Evolutionary conservation across 2,329 filamentous ascomycete genomes (phyloP).

Genomic region (Aspergillus persii): DNA sequence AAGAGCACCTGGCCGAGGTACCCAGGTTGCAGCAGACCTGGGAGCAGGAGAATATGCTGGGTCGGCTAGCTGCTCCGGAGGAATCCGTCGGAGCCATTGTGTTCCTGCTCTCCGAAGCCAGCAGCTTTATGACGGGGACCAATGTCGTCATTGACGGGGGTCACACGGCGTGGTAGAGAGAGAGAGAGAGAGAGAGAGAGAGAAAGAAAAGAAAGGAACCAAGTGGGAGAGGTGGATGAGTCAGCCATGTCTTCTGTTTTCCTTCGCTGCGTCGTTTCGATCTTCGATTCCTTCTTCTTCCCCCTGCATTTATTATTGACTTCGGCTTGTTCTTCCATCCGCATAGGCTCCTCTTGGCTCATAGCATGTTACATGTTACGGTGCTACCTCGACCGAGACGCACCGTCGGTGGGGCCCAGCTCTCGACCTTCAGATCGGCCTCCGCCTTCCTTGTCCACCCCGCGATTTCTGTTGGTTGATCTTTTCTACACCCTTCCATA

Average conservation of each 20-base stretch:
- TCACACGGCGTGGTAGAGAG: conserved; percentile 2
- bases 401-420: not conserved
- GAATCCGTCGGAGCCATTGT: not conserved
- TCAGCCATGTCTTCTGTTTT: not conserved
- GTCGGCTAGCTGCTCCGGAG: conserved; percentile 1
- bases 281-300: not conserved
- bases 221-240: not conserved
- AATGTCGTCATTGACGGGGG: conserved; percentile 3
- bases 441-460: not conserved
- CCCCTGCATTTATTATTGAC: not conserved
- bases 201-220: not conserved
- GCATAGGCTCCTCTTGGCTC: not conserved
- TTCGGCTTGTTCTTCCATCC: not conserved
- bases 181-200: not conserved
- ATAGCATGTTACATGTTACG: not conserved
- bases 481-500: not conserved
- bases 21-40: conserved; percentile 3
- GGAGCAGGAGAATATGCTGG: conserved; percentile 7
- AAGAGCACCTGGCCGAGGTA: conserved; percentile 42
- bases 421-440: not conserved
- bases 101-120: conserved; percentile 1
- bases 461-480: not conserved
- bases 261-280: too few species aligned
- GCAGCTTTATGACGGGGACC: conserved; percentile 5
- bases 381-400: not conserved